Evolutionary conservation across 2,329 filamentous ascomycete species (phyloP), one percentile per base, ranked within the genome.

Genomic region (Emydomyces testavorans): DNA sequence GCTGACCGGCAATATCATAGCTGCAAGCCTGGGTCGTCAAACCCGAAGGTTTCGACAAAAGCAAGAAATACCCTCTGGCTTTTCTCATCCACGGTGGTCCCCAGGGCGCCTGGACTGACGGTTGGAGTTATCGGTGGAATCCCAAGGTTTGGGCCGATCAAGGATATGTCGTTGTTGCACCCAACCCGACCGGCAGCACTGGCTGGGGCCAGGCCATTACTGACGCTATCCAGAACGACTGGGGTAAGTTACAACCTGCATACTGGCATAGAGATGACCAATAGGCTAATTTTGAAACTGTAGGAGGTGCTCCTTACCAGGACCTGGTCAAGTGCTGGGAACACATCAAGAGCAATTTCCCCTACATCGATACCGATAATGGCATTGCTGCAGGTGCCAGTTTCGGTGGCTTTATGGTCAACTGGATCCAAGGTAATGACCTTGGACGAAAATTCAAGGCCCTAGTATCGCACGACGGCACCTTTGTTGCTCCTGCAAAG

Each of bases 381-480:
- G 63, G 62, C n/a, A 60, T 69, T 39, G 66, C 64, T 42, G 64
- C 64, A 3, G 67, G 67, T 13, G 66, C 65, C 39, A 64, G 60
- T 41, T 70, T 62, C 50, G 67, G 67, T 42, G 67, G 64, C 0
- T 70, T 67, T 58, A 74, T 75, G 61, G 62, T 66, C 58, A 76
- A 94, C 62, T 94, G 89, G 88, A 87, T 94, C 57, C 87, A 94
- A 65, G 89, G 89, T 6, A 83, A 92, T 53, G 75, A 78, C 1
- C 75, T 95, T 0, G 88, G 87, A 16, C 79, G 85, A 23, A 79
- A 83, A 56, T 93, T 95, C 75, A 86, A 86, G 65, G 87, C 87
- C 0, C 74, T 95, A 3, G 87, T 94, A 23, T 88, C 82, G 57
- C 88, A 94, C 62, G 87, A 94, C 56, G 88, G 88, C 40, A 82